phyloP scores from a whole-genome alignment of 805 yeast species.

The Wickerhamomyces xylosicus region DNA sequence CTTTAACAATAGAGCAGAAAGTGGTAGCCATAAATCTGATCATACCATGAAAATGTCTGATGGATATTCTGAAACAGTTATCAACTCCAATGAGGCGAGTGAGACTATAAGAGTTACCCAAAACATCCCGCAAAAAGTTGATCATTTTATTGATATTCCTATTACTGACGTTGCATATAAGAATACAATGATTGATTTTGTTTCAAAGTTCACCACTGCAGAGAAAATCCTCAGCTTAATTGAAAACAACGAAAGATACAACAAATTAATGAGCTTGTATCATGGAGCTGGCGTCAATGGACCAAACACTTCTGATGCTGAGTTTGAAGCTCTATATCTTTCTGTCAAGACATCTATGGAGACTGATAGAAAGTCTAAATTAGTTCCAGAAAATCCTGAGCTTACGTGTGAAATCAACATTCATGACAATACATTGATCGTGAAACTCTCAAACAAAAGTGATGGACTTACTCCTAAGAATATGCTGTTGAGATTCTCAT shows the following conservation, averaged over 20 bases:
- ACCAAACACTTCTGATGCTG: background rate
- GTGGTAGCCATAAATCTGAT: background rate
- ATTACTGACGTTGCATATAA: background rate
- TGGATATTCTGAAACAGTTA: background rate
- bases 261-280: background rate
- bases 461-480: background rate
- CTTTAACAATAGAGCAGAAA: background rate
- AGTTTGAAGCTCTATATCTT: background rate
- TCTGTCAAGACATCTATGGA: background rate
- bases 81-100: background rate
- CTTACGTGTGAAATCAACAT: background rate
- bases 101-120: background rate
- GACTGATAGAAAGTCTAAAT: background rate
- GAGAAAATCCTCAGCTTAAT: slow-evolving; percentile 6
- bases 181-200: background rate
- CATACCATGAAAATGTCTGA: slow-evolving; percentile 3
- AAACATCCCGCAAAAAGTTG: background rate
- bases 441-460: background rate
- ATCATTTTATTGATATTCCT: slow-evolving; percentile 4
- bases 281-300: too few relatives aligned
- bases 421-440: background rate
- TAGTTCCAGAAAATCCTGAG: background rate
- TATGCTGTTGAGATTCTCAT: background rate
- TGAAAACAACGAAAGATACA: slow-evolving; percentile 1
- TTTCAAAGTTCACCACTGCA: slow-evolving; percentile 2